Percentiles rank a stretch among this genome's conserved stretches.
phyloP scores from a whole-genome alignment of 73 alveolate genomes.

The Stentor roeselii region DNA sequence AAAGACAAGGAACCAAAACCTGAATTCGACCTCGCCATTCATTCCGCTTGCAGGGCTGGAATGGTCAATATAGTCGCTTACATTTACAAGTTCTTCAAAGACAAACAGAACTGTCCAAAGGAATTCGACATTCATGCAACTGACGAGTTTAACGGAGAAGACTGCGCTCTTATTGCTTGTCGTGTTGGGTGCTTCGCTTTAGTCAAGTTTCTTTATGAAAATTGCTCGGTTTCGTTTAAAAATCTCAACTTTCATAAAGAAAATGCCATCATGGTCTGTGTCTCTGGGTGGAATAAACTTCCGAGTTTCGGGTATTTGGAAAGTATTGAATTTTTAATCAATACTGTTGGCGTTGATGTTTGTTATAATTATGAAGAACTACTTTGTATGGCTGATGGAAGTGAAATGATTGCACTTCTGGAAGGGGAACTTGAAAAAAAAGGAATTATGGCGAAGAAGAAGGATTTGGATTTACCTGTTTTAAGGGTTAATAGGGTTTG shows the following conservation, averaged over 20 bases:
- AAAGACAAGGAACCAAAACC: too few relatives aligned
- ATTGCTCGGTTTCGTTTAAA: not conserved
- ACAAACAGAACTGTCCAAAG: not conserved
- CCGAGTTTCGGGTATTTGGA: not conserved
- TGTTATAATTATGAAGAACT: slow-evolving; percentile 21
- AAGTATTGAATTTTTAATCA: not conserved
- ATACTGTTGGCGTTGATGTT: not conserved
- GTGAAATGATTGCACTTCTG: not conserved
- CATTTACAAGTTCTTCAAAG: not conserved
- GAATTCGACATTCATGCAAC: slow-evolving; percentile 8
- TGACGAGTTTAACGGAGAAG: slow-evolving; percentile 4
- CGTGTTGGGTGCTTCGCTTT: not conserved
- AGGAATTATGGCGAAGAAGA: not conserved
- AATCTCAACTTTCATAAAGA: not conserved
- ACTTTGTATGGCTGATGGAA: not conserved
- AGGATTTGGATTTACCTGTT: not conserved
- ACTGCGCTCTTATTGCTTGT: slow-evolving; percentile 26
- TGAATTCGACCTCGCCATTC: not conserved
- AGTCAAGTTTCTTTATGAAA: not conserved
- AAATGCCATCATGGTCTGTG: not conserved
- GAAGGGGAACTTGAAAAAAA: not conserved
- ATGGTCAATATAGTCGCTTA: not conserved
- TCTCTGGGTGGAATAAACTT: not conserved
- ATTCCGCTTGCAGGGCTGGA: not conserved
- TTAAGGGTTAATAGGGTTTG: too few relatives aligned